Percentiles rank a stretch among this genome's conserved stretches.
Evolutionary conservation across 1,139 yeast species (phyloP).

Genomic region (Yamadazyma spencermartinsiae): DNA sequence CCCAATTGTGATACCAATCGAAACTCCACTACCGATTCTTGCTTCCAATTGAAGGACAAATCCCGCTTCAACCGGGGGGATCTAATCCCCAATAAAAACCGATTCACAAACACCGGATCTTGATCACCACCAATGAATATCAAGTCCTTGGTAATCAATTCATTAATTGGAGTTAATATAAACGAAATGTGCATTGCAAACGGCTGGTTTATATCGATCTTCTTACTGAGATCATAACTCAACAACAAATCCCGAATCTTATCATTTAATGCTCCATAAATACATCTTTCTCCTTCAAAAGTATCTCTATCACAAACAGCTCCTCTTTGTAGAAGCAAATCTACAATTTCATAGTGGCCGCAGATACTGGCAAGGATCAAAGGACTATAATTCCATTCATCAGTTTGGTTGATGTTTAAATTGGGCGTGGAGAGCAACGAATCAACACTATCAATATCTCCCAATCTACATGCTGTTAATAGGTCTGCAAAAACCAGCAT

Average conservation of each 20-base stretch:
- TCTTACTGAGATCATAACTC: constrained; percentile 66
- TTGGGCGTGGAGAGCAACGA: constrained; percentile 52
- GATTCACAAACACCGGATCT: constrained; percentile 28
- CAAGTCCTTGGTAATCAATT: constrained; percentile 12
- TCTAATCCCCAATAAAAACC: constrained; percentile 44
- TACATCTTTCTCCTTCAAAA: constrained; percentile 76
- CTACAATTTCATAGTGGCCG: constrained; percentile 68
- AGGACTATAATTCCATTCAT: constrained; percentile 75
- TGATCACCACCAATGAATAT: constrained; percentile 35
- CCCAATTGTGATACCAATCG: constrained; percentile 17
- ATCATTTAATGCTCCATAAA: constrained; percentile 76
- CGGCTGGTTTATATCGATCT: constrained; percentile 69
- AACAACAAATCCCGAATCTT: constrained; percentile 58
- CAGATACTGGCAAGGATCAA: constrained; percentile 70
- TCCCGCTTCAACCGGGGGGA: constrained; percentile 28
- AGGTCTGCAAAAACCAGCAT: constrained; percentile 39
- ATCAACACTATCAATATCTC: constrained; percentile 67
- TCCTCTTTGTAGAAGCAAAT: constrained; percentile 57
- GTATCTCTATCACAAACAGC: constrained; percentile 80
- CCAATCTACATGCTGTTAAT: constrained; percentile 67
- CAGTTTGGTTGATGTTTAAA: constrained; percentile 61
- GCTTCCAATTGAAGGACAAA: constrained; percentile 27
- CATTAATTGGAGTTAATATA: constrained; percentile 34
- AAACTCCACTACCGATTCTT: constrained; percentile 23
- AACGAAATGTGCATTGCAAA: constrained; percentile 70